Percentiles rank a stretch among this genome's conserved stretches.
These are phyloP conservation scores for Lactarius trivialis DNA, from an alignment of 768 basidiomycete genomes.

Conservation along the genomic window DNA sequence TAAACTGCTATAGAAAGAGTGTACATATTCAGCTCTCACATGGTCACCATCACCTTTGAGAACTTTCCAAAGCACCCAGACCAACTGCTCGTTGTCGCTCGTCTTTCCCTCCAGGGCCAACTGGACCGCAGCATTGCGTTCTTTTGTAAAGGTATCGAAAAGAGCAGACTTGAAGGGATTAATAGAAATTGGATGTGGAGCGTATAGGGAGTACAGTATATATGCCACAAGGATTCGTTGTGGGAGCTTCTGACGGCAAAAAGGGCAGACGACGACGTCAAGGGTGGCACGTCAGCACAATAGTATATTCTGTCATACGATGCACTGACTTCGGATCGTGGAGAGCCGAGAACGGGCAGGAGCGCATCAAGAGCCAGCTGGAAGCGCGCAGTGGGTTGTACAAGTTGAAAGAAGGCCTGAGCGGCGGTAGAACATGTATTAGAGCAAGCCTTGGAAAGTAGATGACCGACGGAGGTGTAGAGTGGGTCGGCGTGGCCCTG, in stretches of 20 bases:
- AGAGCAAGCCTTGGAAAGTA: slow-evolving; percentile 58
- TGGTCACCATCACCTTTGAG: slow-evolving; percentile 77
- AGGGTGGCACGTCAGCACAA: not conserved
- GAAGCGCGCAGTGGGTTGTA: slow-evolving; percentile 70
- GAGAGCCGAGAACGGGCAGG: slow-evolving; percentile 58
- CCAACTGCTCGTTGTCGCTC: slow-evolving; percentile 65
- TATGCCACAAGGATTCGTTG: slow-evolving; percentile 74
- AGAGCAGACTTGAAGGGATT: slow-evolving; percentile 79
- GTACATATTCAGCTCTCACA: slow-evolving; percentile 38
- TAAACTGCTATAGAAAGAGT: slow-evolving; percentile 15
- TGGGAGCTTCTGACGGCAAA: slow-evolving; percentile 41
- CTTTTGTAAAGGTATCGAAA: slow-evolving; percentile 58
- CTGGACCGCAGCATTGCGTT: slow-evolving; percentile 54
- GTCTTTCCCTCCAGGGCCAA: slow-evolving; percentile 43
- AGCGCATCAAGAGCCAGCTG: slow-evolving; percentile 80
- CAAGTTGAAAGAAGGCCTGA: slow-evolving; percentile 67
- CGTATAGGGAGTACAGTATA: slow-evolving; percentile 74
- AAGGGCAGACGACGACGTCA: not conserved
- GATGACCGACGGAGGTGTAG: slow-evolving; percentile 58
- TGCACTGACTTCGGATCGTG: slow-evolving; percentile 22
- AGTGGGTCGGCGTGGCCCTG: slow-evolving; percentile 41
- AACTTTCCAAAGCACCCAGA: slow-evolving; percentile 86
- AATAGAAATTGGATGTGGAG: slow-evolving; percentile 69
- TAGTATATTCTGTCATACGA: not conserved
- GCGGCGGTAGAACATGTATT: slow-evolving; percentile 74